A percentile compares a stretch with the other conserved stretches of the same genome.
Evolutionary conservation across 1,139 yeast species (phyloP).

Genomic region (Hanseniaspora uvarum): DNA sequence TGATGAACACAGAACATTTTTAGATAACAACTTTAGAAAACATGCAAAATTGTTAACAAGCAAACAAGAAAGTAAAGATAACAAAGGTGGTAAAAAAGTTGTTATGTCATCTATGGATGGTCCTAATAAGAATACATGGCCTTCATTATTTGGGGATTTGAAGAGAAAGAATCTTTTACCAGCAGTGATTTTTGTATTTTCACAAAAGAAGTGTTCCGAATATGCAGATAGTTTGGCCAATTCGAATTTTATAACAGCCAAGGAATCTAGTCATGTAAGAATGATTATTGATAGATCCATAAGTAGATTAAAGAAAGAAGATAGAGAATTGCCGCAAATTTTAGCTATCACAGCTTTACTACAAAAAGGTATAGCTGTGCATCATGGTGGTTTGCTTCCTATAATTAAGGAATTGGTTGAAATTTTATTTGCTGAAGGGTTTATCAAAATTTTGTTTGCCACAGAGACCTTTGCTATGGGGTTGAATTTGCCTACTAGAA

Average conservation of each 20-base stretch:
- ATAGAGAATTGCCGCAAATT: slow-evolving; percentile 86
- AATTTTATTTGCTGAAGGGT: slow-evolving; percentile 72
- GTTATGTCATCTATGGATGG: slow-evolving; percentile 47
- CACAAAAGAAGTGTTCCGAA: slow-evolving; percentile 86
- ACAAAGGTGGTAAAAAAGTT: slow-evolving; percentile 31
- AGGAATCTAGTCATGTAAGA: slow-evolving; percentile 81
- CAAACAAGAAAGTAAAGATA: slow-evolving; percentile 30
- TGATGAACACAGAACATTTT: slow-evolving; percentile 59
- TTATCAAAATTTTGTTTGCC: slow-evolving; percentile 85
- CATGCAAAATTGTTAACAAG: slow-evolving; percentile 44
- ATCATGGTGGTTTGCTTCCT: slow-evolving; percentile 93
- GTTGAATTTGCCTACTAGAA: slow-evolving; percentile 87
- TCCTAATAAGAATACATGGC: slow-evolving; percentile 74
- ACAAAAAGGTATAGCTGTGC: slow-evolving; percentile 89
- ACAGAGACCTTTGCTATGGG: slow-evolving; percentile 99
- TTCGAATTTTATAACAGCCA: slow-evolving; percentile 68
- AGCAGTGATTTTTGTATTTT: slow-evolving; percentile 85
- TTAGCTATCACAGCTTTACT: slow-evolving; percentile 68
- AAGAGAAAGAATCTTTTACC: slow-evolving; percentile 64
- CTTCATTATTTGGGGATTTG: slow-evolving; percentile 61
- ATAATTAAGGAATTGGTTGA: slow-evolving; percentile 93
- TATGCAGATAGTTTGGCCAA: slow-evolving; percentile 71
- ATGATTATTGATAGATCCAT: slow-evolving; percentile 88
- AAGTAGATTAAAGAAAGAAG: slow-evolving; percentile 78
- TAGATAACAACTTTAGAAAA: slow-evolving; percentile 51